Conservation (phyloP, 768 basidiomycete genomes). For the Leccinum incarnatum region DNA sequence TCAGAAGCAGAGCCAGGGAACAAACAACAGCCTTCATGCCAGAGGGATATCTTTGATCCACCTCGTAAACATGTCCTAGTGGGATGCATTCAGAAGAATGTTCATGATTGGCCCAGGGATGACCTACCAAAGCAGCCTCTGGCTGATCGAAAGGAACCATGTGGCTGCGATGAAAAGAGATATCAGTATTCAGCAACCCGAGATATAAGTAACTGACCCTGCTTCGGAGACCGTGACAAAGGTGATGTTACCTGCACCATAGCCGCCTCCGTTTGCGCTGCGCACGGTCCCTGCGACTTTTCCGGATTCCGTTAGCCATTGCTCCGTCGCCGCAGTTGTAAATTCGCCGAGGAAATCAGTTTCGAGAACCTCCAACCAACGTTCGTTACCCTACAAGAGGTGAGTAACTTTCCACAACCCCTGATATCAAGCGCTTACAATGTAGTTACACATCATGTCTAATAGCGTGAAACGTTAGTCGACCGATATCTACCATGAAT, state of each 20-base stretch:
- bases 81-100: not conserved
- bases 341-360: slow-evolving; percentile 65
- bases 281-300: slow-evolving; percentile 66
- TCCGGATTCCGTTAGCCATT: slow-evolving; percentile 58
- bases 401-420: not conserved
- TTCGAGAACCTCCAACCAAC: slow-evolving; percentile 67
- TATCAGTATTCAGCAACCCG: slow-evolving; percentile 1
- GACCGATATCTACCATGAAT: not conserved
- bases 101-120: not conserved
- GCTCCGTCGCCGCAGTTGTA: slow-evolving; percentile 40
- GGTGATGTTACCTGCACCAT: slow-evolving; percentile 78
- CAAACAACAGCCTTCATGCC: slow-evolving; percentile 7
- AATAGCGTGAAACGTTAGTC: slow-evolving; percentile 15
- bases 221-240: slow-evolving; percentile 78
- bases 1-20: not conserved
- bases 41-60: slow-evolving; percentile 59
- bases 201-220: slow-evolving; percentile 45
- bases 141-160: slow-evolving; percentile 93
- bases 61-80: slow-evolving; percentile 56
- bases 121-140: slow-evolving; percentile 72
- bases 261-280: slow-evolving; percentile 60
- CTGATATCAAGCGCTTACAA: slow-evolving; percentile 39
- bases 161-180: slow-evolving; percentile 49
- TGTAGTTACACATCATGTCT: slow-evolving; percentile 89
- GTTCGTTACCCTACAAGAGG: slow-evolving; percentile 61